Evolutionary conservation across 305 asterid genomes (phyloP).

Genomic region (Lippia alba): DNA sequence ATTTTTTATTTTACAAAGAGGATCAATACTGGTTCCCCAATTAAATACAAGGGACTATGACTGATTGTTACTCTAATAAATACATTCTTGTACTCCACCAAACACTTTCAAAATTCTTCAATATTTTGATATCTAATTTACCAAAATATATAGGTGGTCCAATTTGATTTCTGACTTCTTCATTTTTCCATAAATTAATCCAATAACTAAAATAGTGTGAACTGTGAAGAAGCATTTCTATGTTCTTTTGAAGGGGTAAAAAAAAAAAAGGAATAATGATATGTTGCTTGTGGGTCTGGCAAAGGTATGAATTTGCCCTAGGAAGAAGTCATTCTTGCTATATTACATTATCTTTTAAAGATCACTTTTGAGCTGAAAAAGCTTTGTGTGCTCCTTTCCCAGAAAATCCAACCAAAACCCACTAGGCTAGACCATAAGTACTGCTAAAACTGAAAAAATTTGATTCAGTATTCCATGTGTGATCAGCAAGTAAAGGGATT

Average conservation of each 20-base stretch:
- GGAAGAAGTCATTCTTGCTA: constrained; percentile 37
- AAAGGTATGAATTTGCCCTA: constrained; percentile 22
- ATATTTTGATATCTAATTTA: no score
- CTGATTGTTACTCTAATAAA: no score
- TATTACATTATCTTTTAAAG: not conserved
- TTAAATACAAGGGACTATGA: no score
- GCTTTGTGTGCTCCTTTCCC: constrained; percentile 12
- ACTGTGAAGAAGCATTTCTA: no score
- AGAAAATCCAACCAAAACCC: constrained; percentile 25
- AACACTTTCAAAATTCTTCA: no score
- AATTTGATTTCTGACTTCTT: no score
- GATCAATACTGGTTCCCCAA: no score
- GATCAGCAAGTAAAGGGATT: constrained; percentile 15
- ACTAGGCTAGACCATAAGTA: constrained; percentile 10
- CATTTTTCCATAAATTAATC: no score
- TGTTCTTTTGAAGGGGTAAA: not conserved
- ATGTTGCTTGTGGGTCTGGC: constrained; percentile 10
- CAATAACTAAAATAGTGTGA: no score
- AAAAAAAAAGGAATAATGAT: not conserved
- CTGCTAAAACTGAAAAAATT: not conserved
- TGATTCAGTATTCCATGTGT: constrained; percentile 24
- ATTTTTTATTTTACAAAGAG: no score
- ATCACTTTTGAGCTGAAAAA: constrained; percentile 27
- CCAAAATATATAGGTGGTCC: no score
- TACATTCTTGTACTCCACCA: no score